Percentiles rank a stretch among this genome's conserved stretches.
These are phyloP conservation scores for Cyberlindnera maclurae DNA, from an alignment of 805 yeast genomes.

Conservation along the genomic window DNA sequence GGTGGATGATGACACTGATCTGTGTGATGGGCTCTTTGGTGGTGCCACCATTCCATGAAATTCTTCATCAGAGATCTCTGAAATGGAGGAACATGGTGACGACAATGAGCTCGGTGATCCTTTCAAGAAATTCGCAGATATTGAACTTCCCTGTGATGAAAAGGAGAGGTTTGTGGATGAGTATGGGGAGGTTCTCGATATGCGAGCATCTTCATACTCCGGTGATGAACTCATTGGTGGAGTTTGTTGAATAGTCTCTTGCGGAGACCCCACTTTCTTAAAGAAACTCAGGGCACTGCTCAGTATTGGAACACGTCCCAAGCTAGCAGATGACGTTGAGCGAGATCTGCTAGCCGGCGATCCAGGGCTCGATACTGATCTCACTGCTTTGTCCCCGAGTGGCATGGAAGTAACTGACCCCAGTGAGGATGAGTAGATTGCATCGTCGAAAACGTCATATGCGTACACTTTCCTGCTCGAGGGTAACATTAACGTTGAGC, in stretches of 20 bases:
- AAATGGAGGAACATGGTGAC: slow-evolving; percentile 12
- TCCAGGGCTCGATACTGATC: not conserved
- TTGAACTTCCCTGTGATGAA: slow-evolving; percentile 5
- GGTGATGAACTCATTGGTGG: slow-evolving; percentile 6
- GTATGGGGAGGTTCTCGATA: slow-evolving; percentile 5
- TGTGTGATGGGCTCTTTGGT: not conserved
- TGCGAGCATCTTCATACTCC: slow-evolving; percentile 1
- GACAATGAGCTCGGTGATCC: slow-evolving; percentile 11
- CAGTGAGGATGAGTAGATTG: slow-evolving; percentile 35
- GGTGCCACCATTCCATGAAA: slow-evolving; percentile 1
- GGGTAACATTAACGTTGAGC: slow-evolving; percentile 11
- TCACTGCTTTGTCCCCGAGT: not conserved
- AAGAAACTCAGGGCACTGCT: slow-evolving; percentile 21
- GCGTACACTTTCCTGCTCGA: slow-evolving; percentile 40
- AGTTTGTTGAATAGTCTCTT: slow-evolving; percentile 1
- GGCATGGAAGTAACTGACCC: slow-evolving; percentile 4
- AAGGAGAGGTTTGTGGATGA: slow-evolving; percentile 6
- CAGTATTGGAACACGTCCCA: slow-evolving; percentile 18
- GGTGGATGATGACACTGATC: not conserved
- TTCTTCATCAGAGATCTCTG: slow-evolving; percentile 20
- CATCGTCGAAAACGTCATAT: slow-evolving; percentile 61
- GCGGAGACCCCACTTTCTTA: slow-evolving; percentile 10
- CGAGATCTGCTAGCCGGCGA: slow-evolving; percentile 6
- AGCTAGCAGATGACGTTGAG: slow-evolving; percentile 14
- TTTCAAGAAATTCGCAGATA: slow-evolving; percentile 7